These are phyloP conservation scores for Talaromyces sp. DNA, from an alignment of 2,329 filamentous ascomycete species.

Conservation along the genomic window DNA sequence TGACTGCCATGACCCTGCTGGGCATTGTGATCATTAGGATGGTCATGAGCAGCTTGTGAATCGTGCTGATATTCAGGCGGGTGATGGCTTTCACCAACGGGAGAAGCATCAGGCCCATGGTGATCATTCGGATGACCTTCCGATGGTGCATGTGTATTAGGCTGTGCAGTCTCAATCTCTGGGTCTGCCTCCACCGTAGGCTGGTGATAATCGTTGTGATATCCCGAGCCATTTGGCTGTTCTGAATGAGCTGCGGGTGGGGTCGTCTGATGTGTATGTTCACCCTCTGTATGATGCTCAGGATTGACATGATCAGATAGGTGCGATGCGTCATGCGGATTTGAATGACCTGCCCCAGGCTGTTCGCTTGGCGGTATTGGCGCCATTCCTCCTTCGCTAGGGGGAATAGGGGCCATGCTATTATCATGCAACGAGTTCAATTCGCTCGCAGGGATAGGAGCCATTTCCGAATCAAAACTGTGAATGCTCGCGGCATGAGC, in stretches of 20 bases:
- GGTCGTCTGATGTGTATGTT: neutral
- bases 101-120: neutral
- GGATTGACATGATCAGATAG: neutral
- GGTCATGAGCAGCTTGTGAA: neutral
- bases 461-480: constrained; percentile 5
- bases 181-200: neutral
- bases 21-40: neutral
- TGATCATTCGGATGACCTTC: neutral
- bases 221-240: neutral
- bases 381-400: neutral
- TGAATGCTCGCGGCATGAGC: neutral
- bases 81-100: neutral
- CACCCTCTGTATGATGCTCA: neutral
- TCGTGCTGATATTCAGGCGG: neutral
- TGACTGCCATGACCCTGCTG: neutral
- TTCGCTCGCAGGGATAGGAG: constrained; percentile 5
- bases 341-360: neutral
- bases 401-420: constrained; percentile 6
- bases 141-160: neutral
- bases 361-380: constrained; percentile 16
- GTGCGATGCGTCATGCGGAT: neutral
- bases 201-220: neutral
- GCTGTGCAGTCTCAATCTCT: neutral
- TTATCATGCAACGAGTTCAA: neutral
- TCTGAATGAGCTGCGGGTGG: neutral